These are phyloP conservation scores for Neostapfia colusana DNA, from an alignment of 176 grass and related monocot genomes.

Conservation along the genomic window DNA sequence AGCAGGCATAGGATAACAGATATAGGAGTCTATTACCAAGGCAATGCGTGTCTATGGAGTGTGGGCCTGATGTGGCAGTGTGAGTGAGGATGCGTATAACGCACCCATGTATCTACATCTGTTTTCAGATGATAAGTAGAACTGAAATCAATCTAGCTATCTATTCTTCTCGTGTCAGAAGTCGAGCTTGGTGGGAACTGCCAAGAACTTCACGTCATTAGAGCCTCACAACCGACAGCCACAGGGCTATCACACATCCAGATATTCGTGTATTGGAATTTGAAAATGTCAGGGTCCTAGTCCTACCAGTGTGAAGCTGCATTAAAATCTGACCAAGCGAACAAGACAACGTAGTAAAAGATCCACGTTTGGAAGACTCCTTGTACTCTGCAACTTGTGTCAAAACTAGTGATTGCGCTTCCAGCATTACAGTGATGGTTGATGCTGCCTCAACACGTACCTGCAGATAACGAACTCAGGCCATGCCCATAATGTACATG, in stretches of 20 bases:
- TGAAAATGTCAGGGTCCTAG: slow-evolving; percentile 30
- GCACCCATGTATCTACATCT: neutral
- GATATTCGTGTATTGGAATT: slow-evolving; percentile 9
- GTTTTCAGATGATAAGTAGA: neutral
- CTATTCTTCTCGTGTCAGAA: neutral
- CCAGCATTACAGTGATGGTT: slow-evolving; percentile 76
- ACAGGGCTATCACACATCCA: neutral
- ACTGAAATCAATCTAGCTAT: neutral
- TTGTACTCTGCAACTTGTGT: slow-evolving; percentile 95
- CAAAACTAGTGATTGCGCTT: slow-evolving; percentile 73
- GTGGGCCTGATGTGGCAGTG: neutral
- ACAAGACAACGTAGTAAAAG: slow-evolving; percentile 86
- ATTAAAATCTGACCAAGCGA: slow-evolving; percentile 91
- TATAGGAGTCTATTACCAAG: neutral
- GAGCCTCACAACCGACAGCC: neutral
- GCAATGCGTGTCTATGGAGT: neutral
- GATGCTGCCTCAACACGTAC: slow-evolving; percentile 75
- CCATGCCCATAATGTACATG: neutral
- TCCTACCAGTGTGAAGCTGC: slow-evolving; percentile 87
- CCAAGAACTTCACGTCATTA: neutral
- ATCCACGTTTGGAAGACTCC: slow-evolving; percentile 69
- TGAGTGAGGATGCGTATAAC: neutral
- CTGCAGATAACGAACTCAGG: slow-evolving; percentile 39
- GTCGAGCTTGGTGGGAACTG: neutral
- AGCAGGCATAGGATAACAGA: neutral